A percentile compares a stretch with the other conserved stretches of the same genome.
Conservation (phyloP, 2,329 filamentous ascomycete species). For the Cephalotrichum gorgonifer region DNA sequence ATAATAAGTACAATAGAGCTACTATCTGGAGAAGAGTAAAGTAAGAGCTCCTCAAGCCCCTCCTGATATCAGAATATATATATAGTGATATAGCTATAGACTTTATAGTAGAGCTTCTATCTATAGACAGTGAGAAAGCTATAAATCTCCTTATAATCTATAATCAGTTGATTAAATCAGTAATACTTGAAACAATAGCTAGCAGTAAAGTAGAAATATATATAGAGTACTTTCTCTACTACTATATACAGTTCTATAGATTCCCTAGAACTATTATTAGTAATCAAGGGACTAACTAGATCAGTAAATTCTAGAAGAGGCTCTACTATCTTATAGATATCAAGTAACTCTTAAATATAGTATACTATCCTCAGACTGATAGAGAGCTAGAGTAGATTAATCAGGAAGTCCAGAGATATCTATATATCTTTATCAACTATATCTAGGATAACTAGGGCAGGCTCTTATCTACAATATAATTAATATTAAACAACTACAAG, state of each 20-base stretch:
- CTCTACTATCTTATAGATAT: not conserved
- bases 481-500: not conserved
- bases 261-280: not conserved
- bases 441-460: not conserved
- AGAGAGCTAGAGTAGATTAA: not conserved
- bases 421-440: not conserved
- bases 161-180: not conserved
- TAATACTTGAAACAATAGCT: not conserved
- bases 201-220: not conserved
- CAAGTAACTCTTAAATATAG: not conserved
- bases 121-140: too few species aligned
- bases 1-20: not conserved
- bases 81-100: not conserved
- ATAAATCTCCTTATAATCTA: not conserved
- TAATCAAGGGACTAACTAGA: not conserved
- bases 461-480: not conserved
- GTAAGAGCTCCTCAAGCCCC: not conserved
- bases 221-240: not conserved
- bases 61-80: not conserved
- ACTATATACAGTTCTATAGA: not conserved
- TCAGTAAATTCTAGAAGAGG: not conserved
- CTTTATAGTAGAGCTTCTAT: not conserved
- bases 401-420: not conserved
- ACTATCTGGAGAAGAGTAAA: not conserved
- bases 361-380: constrained; percentile 2